Conservation (phyloP, 1,284 basidiomycete species). For the Phylloporus sp. region DNA sequence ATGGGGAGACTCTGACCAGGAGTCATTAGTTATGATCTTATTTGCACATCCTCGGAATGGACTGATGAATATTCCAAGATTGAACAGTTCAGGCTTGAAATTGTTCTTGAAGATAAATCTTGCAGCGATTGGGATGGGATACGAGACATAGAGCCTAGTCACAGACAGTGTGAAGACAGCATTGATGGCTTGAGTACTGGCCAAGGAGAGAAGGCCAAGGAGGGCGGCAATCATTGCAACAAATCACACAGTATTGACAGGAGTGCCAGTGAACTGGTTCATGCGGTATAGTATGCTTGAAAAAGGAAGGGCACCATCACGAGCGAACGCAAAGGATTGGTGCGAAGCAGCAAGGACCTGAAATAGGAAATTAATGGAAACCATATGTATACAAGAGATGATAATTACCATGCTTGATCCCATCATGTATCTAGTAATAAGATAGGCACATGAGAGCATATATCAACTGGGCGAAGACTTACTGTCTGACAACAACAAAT, state of each 20-base stretch:
- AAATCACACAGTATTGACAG: conserved; percentile 71
- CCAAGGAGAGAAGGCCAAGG: conserved; percentile 66
- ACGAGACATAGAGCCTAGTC: conserved; percentile 62
- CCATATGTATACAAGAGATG: neutral
- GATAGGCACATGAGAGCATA: neutral
- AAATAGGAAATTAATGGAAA: neutral
- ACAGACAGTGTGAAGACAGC: conserved; percentile 71
- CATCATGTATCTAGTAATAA: conserved; percentile 64
- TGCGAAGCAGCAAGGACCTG: conserved; percentile 62
- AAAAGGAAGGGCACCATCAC: conserved; percentile 74
- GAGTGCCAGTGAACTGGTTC: conserved; percentile 64
- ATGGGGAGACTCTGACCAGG: conserved; percentile 55
- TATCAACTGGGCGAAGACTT: conserved; percentile 24
- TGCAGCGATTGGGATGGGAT: conserved; percentile 59
- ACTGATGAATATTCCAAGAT: conserved; percentile 61
- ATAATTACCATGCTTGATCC: conserved; percentile 67
- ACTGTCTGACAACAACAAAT: conserved; percentile 70
- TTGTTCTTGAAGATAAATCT: conserved; percentile 55
- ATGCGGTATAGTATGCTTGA: conserved; percentile 71
- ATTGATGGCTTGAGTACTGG: conserved; percentile 64
- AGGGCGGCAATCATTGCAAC: conserved; percentile 48
- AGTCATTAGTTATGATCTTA: conserved; percentile 7
- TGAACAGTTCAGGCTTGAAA: conserved; percentile 70
- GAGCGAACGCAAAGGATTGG: conserved; percentile 64
- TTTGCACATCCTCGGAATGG: neutral